Evolutionary conservation across 345 rosid species (phyloP).

Genomic region (Nephelium lappaceum): DNA sequence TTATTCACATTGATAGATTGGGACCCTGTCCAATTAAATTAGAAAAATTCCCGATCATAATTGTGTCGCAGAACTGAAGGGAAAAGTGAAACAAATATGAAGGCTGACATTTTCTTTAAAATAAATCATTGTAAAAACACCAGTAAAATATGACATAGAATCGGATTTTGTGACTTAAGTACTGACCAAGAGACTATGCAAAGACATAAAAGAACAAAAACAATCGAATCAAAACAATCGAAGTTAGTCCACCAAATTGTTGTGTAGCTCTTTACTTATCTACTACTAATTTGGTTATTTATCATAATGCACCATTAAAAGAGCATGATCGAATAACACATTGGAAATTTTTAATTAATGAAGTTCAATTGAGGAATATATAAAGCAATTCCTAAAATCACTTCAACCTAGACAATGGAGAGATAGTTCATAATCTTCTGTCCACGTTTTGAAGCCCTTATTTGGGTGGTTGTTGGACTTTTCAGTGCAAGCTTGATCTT

Average conservation of each 20-base stretch:
- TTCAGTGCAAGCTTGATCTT: not conserved
- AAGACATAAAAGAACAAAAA: not conserved
- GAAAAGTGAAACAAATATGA: conserved; percentile 8
- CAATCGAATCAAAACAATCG: too few relatives aligned
- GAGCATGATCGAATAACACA: not conserved
- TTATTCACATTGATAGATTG: conserved; percentile 37
- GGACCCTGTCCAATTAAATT: conserved; percentile 47
- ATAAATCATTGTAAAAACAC: not conserved
- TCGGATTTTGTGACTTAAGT: not conserved
- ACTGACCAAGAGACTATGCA: not conserved
- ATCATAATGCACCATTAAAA: not conserved
- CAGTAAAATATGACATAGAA: not conserved
- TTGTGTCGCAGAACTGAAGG: conserved; percentile 8
- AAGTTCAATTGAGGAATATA: not conserved
- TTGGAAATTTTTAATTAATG: not conserved
- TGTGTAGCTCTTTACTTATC: not conserved
- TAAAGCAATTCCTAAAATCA: not conserved
- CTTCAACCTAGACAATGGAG: not conserved
- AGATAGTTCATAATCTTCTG: not conserved
- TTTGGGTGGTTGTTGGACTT: not conserved
- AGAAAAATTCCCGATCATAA: conserved; percentile 21
- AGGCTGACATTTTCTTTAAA: not conserved
- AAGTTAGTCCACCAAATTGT: not conserved
- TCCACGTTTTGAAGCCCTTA: not conserved
- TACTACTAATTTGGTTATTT: not conserved